Conservation (phyloP, 2,329 filamentous ascomycete genomes). For the Epichloe coenophiala region DNA sequence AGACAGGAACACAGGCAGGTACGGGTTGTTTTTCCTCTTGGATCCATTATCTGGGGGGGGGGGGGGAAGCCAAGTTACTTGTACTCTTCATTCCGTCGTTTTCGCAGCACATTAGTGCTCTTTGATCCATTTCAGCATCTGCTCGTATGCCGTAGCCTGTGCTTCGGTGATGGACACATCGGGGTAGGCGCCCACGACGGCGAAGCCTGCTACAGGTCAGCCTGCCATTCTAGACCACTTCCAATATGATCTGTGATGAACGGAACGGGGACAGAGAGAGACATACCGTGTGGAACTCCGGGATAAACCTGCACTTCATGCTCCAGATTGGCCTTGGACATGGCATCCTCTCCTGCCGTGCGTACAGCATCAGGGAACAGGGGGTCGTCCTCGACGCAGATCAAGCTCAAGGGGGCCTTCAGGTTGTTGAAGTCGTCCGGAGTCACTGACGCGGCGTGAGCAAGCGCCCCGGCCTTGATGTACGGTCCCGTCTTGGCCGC, state of each 20-base stretch:
- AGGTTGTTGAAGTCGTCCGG: slow-evolving; percentile 58
- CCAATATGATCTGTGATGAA: no score
- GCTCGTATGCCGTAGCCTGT: slow-evolving; percentile 60
- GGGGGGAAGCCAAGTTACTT: no score
- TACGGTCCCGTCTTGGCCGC: slow-evolving; percentile 46
- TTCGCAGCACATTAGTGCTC: slow-evolving; percentile 39
- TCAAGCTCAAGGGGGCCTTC: slow-evolving; percentile 54
- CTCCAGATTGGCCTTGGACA: slow-evolving; percentile 56
- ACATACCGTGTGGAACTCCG: slow-evolving; percentile 62
- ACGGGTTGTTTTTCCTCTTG: background rate
- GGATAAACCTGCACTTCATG: slow-evolving; percentile 67
- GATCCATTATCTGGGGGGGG: background rate
- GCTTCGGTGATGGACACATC: slow-evolving; percentile 57
- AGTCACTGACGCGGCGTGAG: slow-evolving; percentile 62
- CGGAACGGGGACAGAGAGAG: slow-evolving; percentile 2
- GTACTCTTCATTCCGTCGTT: background rate
- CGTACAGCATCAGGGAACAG: slow-evolving; percentile 68
- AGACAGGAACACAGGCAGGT: background rate
- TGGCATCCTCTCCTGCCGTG: slow-evolving; percentile 49
- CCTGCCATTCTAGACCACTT: background rate
- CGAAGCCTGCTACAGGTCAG: slow-evolving; percentile 44
- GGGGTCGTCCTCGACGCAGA: slow-evolving; percentile 67
- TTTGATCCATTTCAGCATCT: slow-evolving; percentile 70
- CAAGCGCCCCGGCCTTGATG: slow-evolving; percentile 65
- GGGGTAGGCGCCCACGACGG: slow-evolving; percentile 67